Conservation (phyloP, 2,329 filamentous ascomycete genomes). For the Fusarium sp. region DNA sequence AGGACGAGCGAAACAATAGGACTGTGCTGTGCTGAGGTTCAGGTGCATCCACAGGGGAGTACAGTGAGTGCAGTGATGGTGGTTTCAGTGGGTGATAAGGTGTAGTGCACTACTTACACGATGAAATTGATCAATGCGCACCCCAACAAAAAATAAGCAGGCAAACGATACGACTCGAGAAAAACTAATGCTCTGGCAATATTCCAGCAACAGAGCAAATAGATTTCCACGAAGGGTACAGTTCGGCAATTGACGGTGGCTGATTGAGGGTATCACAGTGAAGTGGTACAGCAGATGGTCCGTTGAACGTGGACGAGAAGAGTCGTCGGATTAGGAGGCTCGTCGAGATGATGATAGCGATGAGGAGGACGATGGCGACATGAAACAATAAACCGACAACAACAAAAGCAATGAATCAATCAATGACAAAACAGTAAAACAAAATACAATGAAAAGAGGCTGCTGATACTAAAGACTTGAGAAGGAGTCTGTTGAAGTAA, state of each 20-base stretch:
- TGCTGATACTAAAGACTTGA: slow-evolving; percentile 40
- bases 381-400: slow-evolving; percentile 9
- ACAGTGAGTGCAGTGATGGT: slow-evolving; percentile 12
- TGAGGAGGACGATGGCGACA: slow-evolving; percentile 2
- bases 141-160: slow-evolving; percentile 9
- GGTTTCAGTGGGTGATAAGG: not conserved
- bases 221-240: slow-evolving; percentile 29
- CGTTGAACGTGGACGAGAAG: slow-evolving; percentile 14
- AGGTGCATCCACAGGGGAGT: slow-evolving; percentile 9
- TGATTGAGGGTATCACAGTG: slow-evolving; percentile 26
- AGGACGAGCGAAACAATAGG: not conserved
- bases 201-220: slow-evolving; percentile 54
- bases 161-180: slow-evolving; percentile 32
- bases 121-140: slow-evolving; percentile 22
- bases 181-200: slow-evolving; percentile 50
- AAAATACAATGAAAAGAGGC: slow-evolving; percentile 26
- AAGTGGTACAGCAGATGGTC: slow-evolving; percentile 35
- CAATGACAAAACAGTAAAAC: slow-evolving; percentile 6
- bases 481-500: not conserved
- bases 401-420: slow-evolving; percentile 3
- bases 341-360: slow-evolving; percentile 6
- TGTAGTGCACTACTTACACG: slow-evolving; percentile 39
- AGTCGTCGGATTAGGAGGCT: slow-evolving; percentile 30
- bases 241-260: slow-evolving; percentile 33
- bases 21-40: slow-evolving; percentile 2